A percentile compares a stretch with the other conserved stretches of the same genome.
These are phyloP conservation scores for Umbelopsis sp. DNA, from an alignment of 371 early-diverging fungal species.

Conservation along the genomic window DNA sequence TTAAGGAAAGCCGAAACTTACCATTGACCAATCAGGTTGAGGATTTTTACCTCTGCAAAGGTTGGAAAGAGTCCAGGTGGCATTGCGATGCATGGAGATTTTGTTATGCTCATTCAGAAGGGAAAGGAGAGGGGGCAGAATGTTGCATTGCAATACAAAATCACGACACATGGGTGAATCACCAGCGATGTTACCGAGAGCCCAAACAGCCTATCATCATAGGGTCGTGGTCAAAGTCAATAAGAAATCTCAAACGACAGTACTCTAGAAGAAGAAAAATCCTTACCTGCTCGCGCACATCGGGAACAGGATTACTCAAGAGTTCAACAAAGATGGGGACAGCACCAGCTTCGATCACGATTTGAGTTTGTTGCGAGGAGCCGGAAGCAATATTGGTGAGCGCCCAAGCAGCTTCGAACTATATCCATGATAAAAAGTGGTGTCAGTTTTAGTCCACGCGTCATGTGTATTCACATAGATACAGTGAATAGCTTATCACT, in stretches of 20 bases:
- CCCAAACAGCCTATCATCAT: slow-evolving; percentile 94
- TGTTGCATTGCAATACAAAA: slow-evolving; percentile 86
- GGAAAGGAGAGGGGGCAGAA: slow-evolving; percentile 79
- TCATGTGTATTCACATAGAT: not conserved
- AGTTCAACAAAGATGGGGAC: slow-evolving; percentile 94
- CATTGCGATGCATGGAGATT: slow-evolving; percentile 95
- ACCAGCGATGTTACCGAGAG: slow-evolving; percentile 99
- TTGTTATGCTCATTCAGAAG: slow-evolving; percentile 89
- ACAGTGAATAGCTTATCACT: not conserved
- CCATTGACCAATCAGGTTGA: slow-evolving; percentile 88
- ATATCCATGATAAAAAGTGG: slow-evolving; percentile 25
- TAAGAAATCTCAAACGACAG: not conserved
- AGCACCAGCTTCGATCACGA: slow-evolving; percentile 93
- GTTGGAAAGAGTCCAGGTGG: slow-evolving; percentile 99
- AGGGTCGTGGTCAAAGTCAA: too few relatives aligned
- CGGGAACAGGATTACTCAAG: slow-evolving; percentile 81
- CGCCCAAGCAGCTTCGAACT: slow-evolving; percentile 99
- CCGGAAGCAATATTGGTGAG: slow-evolving; percentile 99
- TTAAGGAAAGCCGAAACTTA: slow-evolving; percentile 38
- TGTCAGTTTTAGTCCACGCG: not conserved
- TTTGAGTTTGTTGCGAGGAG: slow-evolving; percentile 93
- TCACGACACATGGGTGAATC: slow-evolving; percentile 97
- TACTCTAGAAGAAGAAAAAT: not conserved
- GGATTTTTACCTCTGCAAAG: slow-evolving; percentile 99
- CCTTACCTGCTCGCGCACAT: slow-evolving; percentile 96